These are phyloP conservation scores for Astrocystis sublimbata DNA, from an alignment of 495 filamentous ascomycete genomes.

Conservation along the genomic window DNA sequence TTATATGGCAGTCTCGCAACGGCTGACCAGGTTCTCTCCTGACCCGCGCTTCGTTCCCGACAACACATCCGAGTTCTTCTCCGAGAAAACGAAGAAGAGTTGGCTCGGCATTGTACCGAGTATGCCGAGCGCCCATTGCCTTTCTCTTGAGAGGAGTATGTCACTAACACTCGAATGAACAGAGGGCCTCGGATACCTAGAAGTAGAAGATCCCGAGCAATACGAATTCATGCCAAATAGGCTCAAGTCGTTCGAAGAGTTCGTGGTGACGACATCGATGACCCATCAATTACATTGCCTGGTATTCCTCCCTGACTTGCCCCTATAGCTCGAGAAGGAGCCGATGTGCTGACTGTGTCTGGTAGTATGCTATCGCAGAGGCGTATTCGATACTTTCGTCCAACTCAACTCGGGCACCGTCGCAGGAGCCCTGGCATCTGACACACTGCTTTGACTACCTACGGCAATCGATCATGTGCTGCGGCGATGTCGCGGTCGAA, in stretches of 20 bases:
- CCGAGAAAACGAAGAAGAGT: constrained; percentile 33
- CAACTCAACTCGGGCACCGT: constrained; percentile 31
- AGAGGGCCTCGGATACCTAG: neutral
- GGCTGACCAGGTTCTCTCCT: constrained; percentile 44
- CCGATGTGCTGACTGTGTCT: neutral
- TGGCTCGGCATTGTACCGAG: constrained; percentile 48
- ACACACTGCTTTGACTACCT: constrained; percentile 52
- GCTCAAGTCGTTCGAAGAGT: constrained; percentile 34
- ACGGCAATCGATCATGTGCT: constrained; percentile 51
- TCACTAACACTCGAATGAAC: neutral
- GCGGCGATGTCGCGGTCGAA: constrained; percentile 46
- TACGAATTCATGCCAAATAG: constrained; percentile 44
- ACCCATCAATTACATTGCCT: constrained; percentile 54
- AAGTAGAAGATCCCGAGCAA: constrained; percentile 23
- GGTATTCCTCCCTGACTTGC: constrained; percentile 25
- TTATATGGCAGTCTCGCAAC: constrained; percentile 34
- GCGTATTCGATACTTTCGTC: constrained; percentile 39
- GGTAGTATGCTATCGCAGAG: constrained; percentile 39
- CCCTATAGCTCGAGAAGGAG: neutral
- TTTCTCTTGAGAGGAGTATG: neutral
- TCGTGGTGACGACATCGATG: constrained; percentile 50
- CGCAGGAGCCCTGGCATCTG: constrained; percentile 45
- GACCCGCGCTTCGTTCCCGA: constrained; percentile 43
- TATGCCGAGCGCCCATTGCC: constrained; percentile 37
- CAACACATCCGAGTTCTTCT: constrained; percentile 48